A percentile compares a stretch with the other conserved stretches of the same genome.
Evolutionary conservation across 305 asterid species (phyloP).

Genomic region (Stenogyne calaminthoides): DNA sequence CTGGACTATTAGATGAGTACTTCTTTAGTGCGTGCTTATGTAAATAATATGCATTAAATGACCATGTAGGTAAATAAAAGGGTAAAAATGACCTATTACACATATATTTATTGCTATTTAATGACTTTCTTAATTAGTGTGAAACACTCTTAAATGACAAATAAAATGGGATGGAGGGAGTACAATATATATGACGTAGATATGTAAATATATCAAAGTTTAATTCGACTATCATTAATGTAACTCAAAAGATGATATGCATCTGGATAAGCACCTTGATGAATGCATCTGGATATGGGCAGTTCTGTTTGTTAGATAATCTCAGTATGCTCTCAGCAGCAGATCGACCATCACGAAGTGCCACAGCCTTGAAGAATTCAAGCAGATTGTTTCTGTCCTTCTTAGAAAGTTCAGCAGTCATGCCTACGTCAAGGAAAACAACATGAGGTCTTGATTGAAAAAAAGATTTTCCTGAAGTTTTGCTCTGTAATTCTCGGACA

Average conservation of each 20-base stretch:
- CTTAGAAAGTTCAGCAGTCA: conserved; percentile 88
- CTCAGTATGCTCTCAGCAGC: conserved; percentile 80
- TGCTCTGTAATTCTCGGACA: conserved; percentile 51
- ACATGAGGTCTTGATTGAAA: conserved; percentile 76
- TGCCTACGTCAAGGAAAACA: conserved; percentile 85
- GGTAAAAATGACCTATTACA: no score
- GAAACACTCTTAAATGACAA: no score
- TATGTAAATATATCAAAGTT: background rate
- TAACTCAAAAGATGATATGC: background rate
- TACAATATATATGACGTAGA: background rate
- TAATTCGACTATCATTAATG: background rate
- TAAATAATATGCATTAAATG: background rate
- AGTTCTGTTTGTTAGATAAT: conserved; percentile 74
- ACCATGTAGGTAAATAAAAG: no score
- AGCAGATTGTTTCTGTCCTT: conserved; percentile 63
- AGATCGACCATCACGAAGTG: conserved; percentile 75
- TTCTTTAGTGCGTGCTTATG: background rate
- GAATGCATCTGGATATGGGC: conserved; percentile 73
- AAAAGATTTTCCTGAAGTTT: conserved; percentile 48
- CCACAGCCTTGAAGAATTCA: conserved; percentile 88
- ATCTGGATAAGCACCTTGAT: conserved; percentile 47
- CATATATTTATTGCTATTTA: no score
- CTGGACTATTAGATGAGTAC: background rate
- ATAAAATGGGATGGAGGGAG: background rate
- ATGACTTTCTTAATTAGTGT: no score